phyloP scores from a whole-genome alignment of 495 filamentous ascomycete genomes.

The Cetradonia linearis region DNA sequence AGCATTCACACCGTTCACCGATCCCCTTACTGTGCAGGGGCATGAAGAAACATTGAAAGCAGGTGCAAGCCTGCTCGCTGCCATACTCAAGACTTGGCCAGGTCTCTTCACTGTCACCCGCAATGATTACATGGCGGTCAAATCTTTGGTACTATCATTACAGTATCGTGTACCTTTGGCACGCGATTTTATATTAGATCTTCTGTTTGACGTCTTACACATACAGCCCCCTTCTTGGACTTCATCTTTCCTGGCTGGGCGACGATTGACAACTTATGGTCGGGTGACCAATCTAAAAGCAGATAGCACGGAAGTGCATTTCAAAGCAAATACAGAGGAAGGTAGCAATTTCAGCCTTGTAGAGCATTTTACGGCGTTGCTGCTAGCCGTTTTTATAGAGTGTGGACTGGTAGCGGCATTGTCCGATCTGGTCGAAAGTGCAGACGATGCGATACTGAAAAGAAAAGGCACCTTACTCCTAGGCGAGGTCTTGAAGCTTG shows the following conservation, averaged over 20 bases:
- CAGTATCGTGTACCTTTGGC: constrained; percentile 57
- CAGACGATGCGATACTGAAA: constrained; percentile 62
- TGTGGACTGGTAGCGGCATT: constrained; percentile 66
- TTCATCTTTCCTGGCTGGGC: constrained; percentile 84
- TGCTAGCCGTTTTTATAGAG: constrained; percentile 76
- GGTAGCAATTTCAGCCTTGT: constrained; percentile 69
- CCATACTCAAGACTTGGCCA: constrained; percentile 90
- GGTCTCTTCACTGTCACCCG: constrained; percentile 73
- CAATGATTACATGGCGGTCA: constrained; percentile 71
- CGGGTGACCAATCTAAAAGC: constrained; percentile 80
- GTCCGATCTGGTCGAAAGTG: constrained; percentile 56
- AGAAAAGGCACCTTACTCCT: constrained; percentile 84
- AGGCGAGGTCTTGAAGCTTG: constrained; percentile 80
- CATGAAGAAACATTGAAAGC: constrained; percentile 69
- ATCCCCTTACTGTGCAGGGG: constrained; percentile 55
- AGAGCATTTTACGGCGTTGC: constrained; percentile 84
- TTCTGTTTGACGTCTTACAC: constrained; percentile 80
- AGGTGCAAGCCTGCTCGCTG: constrained; percentile 73
- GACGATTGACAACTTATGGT: constrained; percentile 87
- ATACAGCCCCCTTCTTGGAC: constrained; percentile 97
- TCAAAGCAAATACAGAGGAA: constrained; percentile 44
- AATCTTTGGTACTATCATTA: constrained; percentile 69
- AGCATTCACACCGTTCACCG: constrained; percentile 81
- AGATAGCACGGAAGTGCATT: constrained; percentile 40
- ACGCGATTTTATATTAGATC: constrained; percentile 64